Percentiles rank a stretch among this genome's conserved stretches.
These are phyloP conservation scores for Pichia sp. DNA, from an alignment of 1,139 yeast genomes.

Conservation along the genomic window DNA sequence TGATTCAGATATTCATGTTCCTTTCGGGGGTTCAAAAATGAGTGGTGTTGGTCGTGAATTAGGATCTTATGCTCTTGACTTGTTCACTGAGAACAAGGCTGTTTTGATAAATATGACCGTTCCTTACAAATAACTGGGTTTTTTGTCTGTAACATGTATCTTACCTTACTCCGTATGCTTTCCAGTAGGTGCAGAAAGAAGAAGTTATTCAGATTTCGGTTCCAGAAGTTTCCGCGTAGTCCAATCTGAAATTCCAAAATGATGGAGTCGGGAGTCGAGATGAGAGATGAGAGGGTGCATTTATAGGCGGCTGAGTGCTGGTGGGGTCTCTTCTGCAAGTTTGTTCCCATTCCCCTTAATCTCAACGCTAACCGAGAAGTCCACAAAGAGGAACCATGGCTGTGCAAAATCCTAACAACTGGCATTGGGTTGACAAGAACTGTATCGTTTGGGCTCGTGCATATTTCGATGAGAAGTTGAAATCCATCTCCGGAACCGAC, in stretches of 20 bases:
- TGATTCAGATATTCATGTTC: constrained; percentile 69
- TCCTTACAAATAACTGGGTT: constrained; percentile 12
- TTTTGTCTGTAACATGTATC: too few relatives aligned
- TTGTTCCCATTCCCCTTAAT: background rate
- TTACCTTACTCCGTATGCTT: too few relatives aligned
- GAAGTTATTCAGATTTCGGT: too few relatives aligned
- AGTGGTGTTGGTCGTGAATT: constrained; percentile 84
- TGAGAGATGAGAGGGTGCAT: too few relatives aligned
- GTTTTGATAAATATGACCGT: constrained; percentile 57
- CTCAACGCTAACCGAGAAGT: background rate
- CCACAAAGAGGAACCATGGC: constrained; percentile 44
- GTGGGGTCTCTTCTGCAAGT: too few relatives aligned
- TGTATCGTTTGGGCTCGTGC: constrained; percentile 85
- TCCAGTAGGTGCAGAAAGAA: too few relatives aligned
- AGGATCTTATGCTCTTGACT: constrained; percentile 70
- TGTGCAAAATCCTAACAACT: constrained; percentile 68
- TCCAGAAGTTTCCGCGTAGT: too few relatives aligned
- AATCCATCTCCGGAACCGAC: constrained; percentile 31
- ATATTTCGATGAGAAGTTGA: constrained; percentile 59
- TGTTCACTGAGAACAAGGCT: constrained; percentile 75
- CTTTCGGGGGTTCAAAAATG: constrained; percentile 77
- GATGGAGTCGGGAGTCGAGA: too few relatives aligned
- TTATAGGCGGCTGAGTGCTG: too few relatives aligned
- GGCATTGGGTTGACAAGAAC: constrained; percentile 99
- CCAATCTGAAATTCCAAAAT: too few relatives aligned